These are phyloP conservation scores for Polytrichum formosum DNA, from an alignment of 225 moss, liverwort and hornwort species.

Conservation along the genomic window DNA sequence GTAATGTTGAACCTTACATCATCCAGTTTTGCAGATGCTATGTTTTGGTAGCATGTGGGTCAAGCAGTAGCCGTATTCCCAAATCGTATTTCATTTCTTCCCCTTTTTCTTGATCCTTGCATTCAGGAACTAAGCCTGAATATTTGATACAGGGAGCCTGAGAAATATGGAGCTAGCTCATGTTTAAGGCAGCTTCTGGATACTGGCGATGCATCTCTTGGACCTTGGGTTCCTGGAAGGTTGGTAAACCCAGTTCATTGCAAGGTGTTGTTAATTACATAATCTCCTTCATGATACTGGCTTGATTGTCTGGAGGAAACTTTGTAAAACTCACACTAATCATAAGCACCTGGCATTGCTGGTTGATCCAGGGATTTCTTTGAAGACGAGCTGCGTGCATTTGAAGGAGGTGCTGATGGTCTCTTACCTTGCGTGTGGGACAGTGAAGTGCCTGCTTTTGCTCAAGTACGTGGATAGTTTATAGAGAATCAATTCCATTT, in stretches of 20 bases:
- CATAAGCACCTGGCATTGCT: too few species aligned
- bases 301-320: too few species aligned
- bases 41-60: not conserved
- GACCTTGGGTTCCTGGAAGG: slow-evolving; percentile 99
- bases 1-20: too few species aligned
- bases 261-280: not conserved
- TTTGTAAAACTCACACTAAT: not conserved
- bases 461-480: slow-evolving; percentile 51
- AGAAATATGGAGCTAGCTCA: slow-evolving; percentile 81
- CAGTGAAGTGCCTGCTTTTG: slow-evolving; percentile 83
- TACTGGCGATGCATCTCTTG: slow-evolving; percentile 90
- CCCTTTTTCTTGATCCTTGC: too few species aligned
- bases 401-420: slow-evolving; percentile 92
- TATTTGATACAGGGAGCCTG: slow-evolving; percentile 59
- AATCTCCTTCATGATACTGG: not conserved
- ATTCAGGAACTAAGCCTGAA: too few species aligned
- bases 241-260: slow-evolving; percentile 16
- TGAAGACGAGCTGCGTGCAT: slow-evolving; percentile 96
- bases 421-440: slow-evolving; percentile 87
- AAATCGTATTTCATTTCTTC: too few species aligned
- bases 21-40: too few species aligned
- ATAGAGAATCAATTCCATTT: too few species aligned
- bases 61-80: too few species aligned
- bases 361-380: slow-evolving; percentile 67
- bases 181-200: slow-evolving; percentile 89